phyloP scores from a whole-genome alignment of 805 yeast species.

The Saturnispora besseyi region DNA sequence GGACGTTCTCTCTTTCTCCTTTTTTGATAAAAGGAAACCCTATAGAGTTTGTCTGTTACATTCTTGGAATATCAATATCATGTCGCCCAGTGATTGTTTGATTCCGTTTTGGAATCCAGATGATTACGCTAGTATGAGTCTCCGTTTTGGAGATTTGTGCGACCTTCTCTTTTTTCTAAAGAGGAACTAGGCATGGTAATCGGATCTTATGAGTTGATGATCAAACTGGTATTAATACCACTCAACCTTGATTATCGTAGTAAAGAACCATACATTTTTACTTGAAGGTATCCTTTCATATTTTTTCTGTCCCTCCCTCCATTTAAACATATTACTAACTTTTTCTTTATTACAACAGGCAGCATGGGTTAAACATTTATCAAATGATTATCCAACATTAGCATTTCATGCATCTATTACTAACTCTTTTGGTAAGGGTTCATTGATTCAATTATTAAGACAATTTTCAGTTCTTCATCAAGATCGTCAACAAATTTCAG shows the following conservation, averaged over 20 bases:
- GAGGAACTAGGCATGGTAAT: slow-evolving; percentile 25
- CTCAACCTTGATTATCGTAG: slow-evolving; percentile 50
- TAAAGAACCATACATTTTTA: slow-evolving; percentile 67
- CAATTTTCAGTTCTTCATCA: slow-evolving; percentile 86
- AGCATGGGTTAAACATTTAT: slow-evolving; percentile 95
- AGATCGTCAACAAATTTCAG: slow-evolving; percentile 93
- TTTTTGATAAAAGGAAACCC: slow-evolving; percentile 3
- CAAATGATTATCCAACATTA: slow-evolving; percentile 85
- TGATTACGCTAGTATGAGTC: slow-evolving; percentile 36
- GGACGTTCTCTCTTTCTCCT: slow-evolving; percentile 38
- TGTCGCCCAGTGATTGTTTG: not conserved
- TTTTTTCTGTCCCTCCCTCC: too few relatives aligned
- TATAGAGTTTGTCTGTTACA: slow-evolving; percentile 82
- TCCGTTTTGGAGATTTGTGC: slow-evolving; percentile 36
- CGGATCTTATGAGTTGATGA: slow-evolving; percentile 78
- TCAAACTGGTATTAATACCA: not conserved
- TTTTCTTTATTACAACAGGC: slow-evolving; percentile 44
- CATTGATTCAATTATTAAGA: slow-evolving; percentile 83
- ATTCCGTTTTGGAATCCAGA: not conserved
- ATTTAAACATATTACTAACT: too few relatives aligned
- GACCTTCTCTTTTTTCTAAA: slow-evolving; percentile 34
- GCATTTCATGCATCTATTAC: slow-evolving; percentile 98
- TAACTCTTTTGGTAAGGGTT: slow-evolving; percentile 96
- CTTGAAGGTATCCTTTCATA: too few relatives aligned
- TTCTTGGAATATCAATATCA: slow-evolving; percentile 81